Conservation (phyloP, 192 early-diverging fungal species). For the Coemansia umbellata region DNA sequence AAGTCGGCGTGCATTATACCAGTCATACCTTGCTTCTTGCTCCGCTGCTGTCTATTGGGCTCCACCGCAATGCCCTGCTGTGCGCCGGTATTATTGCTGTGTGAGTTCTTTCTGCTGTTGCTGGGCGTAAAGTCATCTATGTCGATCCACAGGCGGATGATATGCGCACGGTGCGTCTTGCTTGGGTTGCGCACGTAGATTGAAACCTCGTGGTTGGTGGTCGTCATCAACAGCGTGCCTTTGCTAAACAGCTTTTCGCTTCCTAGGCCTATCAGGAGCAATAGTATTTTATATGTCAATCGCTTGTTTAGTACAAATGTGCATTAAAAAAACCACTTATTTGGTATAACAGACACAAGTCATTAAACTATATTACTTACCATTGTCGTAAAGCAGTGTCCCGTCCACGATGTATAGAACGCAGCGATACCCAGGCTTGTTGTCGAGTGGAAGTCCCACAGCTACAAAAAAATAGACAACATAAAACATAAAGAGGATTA, state of each 20-base stretch:
- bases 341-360: background rate
- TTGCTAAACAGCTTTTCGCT: slow-evolving; percentile 43
- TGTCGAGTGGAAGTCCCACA: slow-evolving; percentile 39
- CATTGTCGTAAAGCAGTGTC: slow-evolving; percentile 39
- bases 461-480: slow-evolving; percentile 22
- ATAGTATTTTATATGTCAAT: too few relatives aligned
- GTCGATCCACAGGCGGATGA: slow-evolving; percentile 47
- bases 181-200: slow-evolving; percentile 44
- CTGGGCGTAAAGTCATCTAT: slow-evolving; percentile 2
- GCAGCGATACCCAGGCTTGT: slow-evolving; percentile 43
- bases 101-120: background rate
- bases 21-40: background rate
- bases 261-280: slow-evolving; percentile 13
- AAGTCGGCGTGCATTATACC: slow-evolving; percentile 16
- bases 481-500: slow-evolving; percentile 1
- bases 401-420: slow-evolving; percentile 46
- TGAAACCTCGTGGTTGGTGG: slow-evolving; percentile 14
- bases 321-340: too few relatives aligned
- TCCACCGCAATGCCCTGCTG: background rate
- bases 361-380: slow-evolving; percentile 14
- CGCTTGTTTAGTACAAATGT: too few relatives aligned
- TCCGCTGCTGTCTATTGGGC: background rate
- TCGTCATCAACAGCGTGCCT: slow-evolving; percentile 37
- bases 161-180: slow-evolving; percentile 41
- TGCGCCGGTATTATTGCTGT: background rate